Conservation (phyloP, 1,284 basidiomycete genomes). For the Boletellus dicymbophilus region DNA sequence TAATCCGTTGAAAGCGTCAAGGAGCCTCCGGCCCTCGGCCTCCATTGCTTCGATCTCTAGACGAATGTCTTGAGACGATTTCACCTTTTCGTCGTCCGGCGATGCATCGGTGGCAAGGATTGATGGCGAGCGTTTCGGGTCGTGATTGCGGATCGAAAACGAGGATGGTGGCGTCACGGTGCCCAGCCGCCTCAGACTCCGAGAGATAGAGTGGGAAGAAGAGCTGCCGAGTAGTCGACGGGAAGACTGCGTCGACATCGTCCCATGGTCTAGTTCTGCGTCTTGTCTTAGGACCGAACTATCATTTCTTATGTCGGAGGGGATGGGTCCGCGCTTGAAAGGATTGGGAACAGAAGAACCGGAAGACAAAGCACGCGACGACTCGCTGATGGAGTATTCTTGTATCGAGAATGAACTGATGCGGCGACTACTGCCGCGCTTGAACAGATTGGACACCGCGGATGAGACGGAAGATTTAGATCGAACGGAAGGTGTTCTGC, state of each 20-base stretch:
- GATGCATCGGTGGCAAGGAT: slow-evolving; percentile 38
- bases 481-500: slow-evolving; percentile 56
- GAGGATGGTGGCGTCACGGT: slow-evolving; percentile 31
- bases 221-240: slow-evolving; percentile 18
- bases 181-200: slow-evolving; percentile 26
- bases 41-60: slow-evolving; percentile 67
- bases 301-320: slow-evolving; percentile 18
- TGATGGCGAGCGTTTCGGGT: slow-evolving; percentile 31
- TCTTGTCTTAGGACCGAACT: slow-evolving; percentile 12
- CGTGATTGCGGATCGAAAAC: slow-evolving; percentile 24
- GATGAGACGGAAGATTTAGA: slow-evolving; percentile 64
- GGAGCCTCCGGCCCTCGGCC: slow-evolving; percentile 62
- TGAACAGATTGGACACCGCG: slow-evolving; percentile 59
- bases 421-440: slow-evolving; percentile 51
- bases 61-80: slow-evolving; percentile 60
- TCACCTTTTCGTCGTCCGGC: slow-evolving; percentile 52
- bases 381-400: slow-evolving; percentile 31
- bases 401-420: slow-evolving; percentile 40
- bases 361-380: slow-evolving; percentile 54
- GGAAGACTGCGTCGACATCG: slow-evolving; percentile 13
- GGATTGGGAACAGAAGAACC: slow-evolving; percentile 46
- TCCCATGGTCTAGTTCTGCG: slow-evolving; percentile 6
- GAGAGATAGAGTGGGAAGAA: slow-evolving; percentile 27
- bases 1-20: slow-evolving; percentile 76
- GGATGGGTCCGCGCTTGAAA: slow-evolving; percentile 38